Evolutionary conservation across 2,329 filamentous ascomycete species (phyloP), one percentile per base, ranked within the genome.

Genomic region (Fusarium pseudograminearum): DNA sequence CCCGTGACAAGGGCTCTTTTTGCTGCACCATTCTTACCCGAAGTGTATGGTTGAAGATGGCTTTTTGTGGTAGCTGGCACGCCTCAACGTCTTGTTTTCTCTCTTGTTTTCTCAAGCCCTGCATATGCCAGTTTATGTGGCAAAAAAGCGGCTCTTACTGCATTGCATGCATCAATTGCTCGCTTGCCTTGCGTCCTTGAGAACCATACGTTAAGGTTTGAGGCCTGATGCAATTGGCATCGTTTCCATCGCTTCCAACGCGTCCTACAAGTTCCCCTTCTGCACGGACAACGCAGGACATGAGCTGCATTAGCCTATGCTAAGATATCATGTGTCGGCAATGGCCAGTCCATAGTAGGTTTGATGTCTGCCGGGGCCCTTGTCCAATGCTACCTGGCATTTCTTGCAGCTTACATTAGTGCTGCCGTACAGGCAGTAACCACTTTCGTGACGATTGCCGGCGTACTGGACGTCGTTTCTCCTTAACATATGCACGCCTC

Each of bases 111-210:
- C 69, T 58, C 60, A 57, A 51, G 50, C 51, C 72, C 70, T 73
- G 72, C 72, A 71, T 72, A 61, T 73, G 70, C 68, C 68, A 63
- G 66, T 62, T 70, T 72, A 74, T 68, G 72, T 74, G 72, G 72
- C 72, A 66, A 61, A 59, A 59, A 71, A 68, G 67, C 70, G 71
- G 71, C 72, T 74, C 65, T 74, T 58, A 74, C 67, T 51, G 40
- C 31, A 47, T 55, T 54, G 61, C 72, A 73, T 70, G 67, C 67
- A 64, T 56, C 50, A 26, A 54, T 28, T 40, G 22, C 41, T 57
- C 50, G 52, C 38, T 41, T 62, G 41, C 34, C 30, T 30, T 36
- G 40, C 20, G 38, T 45, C 42, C 52, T 55, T 52, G 44, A 28
- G 33, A 51, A 40, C 33, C 20, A 26, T 28, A 22, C 18, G 34